phyloP scores from a whole-genome alignment of 139 green algal species.

The Picochlorum sp. region DNA sequence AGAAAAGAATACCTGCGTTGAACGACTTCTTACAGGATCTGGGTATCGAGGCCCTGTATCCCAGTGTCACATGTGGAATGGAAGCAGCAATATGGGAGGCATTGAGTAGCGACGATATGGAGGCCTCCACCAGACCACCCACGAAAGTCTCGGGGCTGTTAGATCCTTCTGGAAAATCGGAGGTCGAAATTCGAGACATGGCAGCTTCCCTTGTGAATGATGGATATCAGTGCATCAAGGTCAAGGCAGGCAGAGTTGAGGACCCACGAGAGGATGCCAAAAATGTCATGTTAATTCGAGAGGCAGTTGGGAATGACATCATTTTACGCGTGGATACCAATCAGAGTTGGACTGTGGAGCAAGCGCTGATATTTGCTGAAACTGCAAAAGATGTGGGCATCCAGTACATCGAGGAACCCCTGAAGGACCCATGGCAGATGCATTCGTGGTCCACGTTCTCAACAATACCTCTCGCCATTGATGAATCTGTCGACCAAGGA shows the following conservation, averaged over 20 bases:
- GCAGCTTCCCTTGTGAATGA: constrained; percentile 1
- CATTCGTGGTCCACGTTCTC: constrained; percentile 53
- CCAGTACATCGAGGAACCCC: constrained; percentile 81
- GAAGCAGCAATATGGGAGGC: background rate
- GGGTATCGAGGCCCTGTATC: background rate
- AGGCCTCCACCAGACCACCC: background rate
- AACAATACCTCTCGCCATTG: constrained; percentile 57
- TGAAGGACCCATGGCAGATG: constrained; percentile 22
- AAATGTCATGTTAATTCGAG: constrained; percentile 50
- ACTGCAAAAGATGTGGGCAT: constrained; percentile 19
- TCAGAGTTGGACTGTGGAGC: constrained; percentile 60
- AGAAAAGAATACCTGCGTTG: background rate
- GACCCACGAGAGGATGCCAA: constrained; percentile 62
- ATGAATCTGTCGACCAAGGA: constrained; percentile 80
- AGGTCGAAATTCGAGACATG: background rate
- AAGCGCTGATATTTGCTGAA: constrained; percentile 42
- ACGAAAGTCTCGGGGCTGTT: background rate
- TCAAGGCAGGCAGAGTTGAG: constrained; percentile 66
- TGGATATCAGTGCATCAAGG: constrained; percentile 65
- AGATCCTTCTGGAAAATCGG: background rate
- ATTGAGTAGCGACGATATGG: background rate
- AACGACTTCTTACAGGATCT: background rate
- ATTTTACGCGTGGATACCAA: constrained; percentile 84
- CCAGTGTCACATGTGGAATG: background rate
- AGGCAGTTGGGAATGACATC: constrained; percentile 48